Evolutionary conservation across 139 green algal species (phyloP).

Genomic region (Haematococcus lacustris): DNA sequence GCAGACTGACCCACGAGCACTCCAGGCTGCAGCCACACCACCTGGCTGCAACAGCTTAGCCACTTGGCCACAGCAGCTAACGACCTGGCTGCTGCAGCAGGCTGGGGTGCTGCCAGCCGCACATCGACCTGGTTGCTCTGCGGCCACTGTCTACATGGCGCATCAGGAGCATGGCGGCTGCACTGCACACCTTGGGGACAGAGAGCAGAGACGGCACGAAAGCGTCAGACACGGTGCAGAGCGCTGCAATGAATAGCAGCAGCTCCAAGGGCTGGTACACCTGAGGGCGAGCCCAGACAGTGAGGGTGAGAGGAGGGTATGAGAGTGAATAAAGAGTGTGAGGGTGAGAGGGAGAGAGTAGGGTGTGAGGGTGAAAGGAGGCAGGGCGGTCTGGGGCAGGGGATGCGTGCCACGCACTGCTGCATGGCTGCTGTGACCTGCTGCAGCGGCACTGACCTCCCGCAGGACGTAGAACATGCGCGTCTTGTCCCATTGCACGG

Average conservation of each 20-base stretch:
- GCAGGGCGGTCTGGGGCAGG: no score
- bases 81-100: no score
- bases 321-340: background rate
- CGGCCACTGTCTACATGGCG: background rate
- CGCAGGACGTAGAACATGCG: conserved; percentile 60
- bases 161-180: background rate
- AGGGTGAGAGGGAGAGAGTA: background rate
- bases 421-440: background rate
- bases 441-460: conserved; percentile 34
- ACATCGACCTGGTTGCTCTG: no score
- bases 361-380: no score
- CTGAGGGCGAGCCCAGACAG: no score
- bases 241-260: conserved; percentile 77
- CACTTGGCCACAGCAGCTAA: no score
- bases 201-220: conserved; percentile 78
- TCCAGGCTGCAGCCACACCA: no score
- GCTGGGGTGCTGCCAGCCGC: no score
- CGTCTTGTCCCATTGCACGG: conserved; percentile 53
- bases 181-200: conserved; percentile 51
- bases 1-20: no score
- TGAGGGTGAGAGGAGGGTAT: background rate
- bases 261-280: conserved; percentile 85
- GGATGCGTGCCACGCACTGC: background rate
- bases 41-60: no score
- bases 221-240: conserved; percentile 79